Evolutionary conservation across 2,329 filamentous ascomycete species (phyloP), one percentile per base, ranked within the genome.

Genomic region (Tolypocladium amazonense): DNA sequence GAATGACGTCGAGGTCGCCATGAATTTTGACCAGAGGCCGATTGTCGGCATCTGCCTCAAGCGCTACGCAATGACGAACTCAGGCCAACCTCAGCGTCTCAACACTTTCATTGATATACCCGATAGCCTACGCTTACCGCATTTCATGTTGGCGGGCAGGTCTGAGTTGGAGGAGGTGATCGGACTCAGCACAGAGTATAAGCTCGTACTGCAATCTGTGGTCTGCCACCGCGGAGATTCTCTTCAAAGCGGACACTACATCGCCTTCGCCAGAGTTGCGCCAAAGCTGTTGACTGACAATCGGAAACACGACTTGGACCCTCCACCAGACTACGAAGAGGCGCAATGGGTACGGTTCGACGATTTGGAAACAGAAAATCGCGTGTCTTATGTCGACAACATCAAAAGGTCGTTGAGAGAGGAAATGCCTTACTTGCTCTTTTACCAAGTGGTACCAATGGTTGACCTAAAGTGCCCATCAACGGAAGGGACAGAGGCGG

Each of bases 361-460:
- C 69, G 94, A 99, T 70, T 78, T 97, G n/a, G 70, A 74, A 35
- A 77, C 84, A 0, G 77, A 82, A 41, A 81, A 86, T 59, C 84
- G 93, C 33, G 88, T 97, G 3, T 81, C 80, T 0, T 81, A 88
- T 59, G 86, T 97, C 56, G 85, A 95, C 67, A 88, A 97, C 63
- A 84, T 87, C 66, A 87, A 89, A 62, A 76, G 88, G 65, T 88
- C 90, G 0, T 76, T 97, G 56, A 88, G 85, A 65, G 82, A 88
- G n/a, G 92, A 97, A 71, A 95, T 91, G 71, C 93, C 94, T 0
- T 97, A 97, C 71, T 81, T 97, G 8, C 79, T 99, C 0, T 97
- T 97, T 73, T 99, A 97, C 69, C 93, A 97, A 72, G 90, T 97
- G 47, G 83, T 95, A 37, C 92, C 93, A 0, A 91, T 95, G 68